A percentile compares a stretch with the other conserved stretches of the same genome.
phyloP scores from a whole-genome alignment of 371 early-diverging fungal genomes.

The Mucor velutinosus region DNA sequence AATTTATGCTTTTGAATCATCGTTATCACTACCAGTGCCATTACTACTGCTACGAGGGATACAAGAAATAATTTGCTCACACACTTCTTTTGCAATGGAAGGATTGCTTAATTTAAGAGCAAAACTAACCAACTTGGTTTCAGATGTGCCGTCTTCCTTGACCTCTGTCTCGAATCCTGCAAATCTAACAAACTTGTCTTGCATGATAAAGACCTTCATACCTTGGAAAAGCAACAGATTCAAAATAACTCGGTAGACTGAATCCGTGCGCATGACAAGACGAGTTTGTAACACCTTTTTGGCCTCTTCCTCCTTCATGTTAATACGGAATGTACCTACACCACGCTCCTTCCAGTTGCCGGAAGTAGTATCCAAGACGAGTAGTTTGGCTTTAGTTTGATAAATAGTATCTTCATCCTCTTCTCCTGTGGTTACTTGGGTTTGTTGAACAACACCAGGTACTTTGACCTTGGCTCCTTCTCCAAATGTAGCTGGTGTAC shows the following conservation, averaged over 20 bases:
- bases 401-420: conserved; percentile 52
- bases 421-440: conserved; percentile 50
- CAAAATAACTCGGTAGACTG: conserved; percentile 61
- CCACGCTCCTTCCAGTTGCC: conserved; percentile 56
- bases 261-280: conserved; percentile 67
- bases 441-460: conserved; percentile 22
- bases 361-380: conserved; percentile 36
- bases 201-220: conserved; percentile 56
- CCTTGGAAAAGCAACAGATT: conserved; percentile 57
- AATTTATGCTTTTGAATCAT: conserved; percentile 6
- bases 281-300: conserved; percentile 28
- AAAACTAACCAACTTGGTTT: conserved; percentile 46
- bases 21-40: neutral
- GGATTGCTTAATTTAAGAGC: conserved; percentile 41
- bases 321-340: conserved; percentile 47
- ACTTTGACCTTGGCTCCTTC: conserved; percentile 29
- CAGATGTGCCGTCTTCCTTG: conserved; percentile 27
- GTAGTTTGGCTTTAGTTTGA: conserved; percentile 49
- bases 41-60: conserved; percentile 8
- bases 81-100: conserved; percentile 18
- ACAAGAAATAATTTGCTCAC: conserved; percentile 18
- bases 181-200: conserved; percentile 63
- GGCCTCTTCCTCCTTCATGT: conserved; percentile 29
- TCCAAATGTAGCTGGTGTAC: conserved; percentile 26
- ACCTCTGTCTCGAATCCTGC: conserved; percentile 45